Conservation (phyloP, 2,329 filamentous ascomycete species). For the Amesomyces nigricolor region DNA sequence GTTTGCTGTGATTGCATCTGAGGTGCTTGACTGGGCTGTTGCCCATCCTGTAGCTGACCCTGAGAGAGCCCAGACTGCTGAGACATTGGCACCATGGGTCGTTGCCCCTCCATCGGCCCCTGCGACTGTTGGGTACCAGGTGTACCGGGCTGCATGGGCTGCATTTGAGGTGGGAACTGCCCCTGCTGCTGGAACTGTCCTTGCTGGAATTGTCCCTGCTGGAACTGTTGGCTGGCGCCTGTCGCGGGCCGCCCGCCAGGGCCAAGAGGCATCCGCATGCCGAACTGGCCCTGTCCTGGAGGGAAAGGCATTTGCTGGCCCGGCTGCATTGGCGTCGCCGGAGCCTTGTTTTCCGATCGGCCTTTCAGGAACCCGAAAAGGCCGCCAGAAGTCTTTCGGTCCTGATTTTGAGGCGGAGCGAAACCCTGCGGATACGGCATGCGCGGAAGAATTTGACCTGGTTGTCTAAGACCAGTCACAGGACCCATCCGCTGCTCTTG, state of each 20-base stretch:
- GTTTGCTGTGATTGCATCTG: slow-evolving; percentile 7
- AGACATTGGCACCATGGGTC: background rate
- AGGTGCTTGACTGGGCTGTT: slow-evolving; percentile 3
- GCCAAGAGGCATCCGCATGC: slow-evolving; percentile 19
- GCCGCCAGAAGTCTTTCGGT: slow-evolving; percentile 18
- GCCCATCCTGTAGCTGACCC: slow-evolving; percentile 3
- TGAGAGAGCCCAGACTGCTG: slow-evolving; percentile 3
- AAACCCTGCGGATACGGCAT: slow-evolving; percentile 10
- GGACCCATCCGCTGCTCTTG: slow-evolving; percentile 7
- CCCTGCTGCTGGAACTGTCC: slow-evolving; percentile 15
- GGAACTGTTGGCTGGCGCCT: slow-evolving; percentile 13
- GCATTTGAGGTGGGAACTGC: slow-evolving; percentile 17
- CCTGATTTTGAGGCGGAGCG: slow-evolving; percentile 6
- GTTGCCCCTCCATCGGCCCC: slow-evolving; percentile 5
- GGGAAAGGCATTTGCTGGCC: slow-evolving; percentile 11
- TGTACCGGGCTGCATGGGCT: slow-evolving; percentile 3
- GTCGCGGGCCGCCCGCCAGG: slow-evolving; percentile 21
- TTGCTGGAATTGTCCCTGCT: slow-evolving; percentile 15
- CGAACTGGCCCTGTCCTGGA: slow-evolving; percentile 17
- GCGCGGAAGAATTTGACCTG: slow-evolving; percentile 11
- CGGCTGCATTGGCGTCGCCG: slow-evolving; percentile 13
- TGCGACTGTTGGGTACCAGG: slow-evolving; percentile 5
- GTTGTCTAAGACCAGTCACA: slow-evolving; percentile 11
- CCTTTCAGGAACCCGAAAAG: slow-evolving; percentile 24
- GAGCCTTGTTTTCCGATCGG: slow-evolving; percentile 16